Conservation (phyloP, 306 rosid genomes). For the Trifolium pratense region DNA sequence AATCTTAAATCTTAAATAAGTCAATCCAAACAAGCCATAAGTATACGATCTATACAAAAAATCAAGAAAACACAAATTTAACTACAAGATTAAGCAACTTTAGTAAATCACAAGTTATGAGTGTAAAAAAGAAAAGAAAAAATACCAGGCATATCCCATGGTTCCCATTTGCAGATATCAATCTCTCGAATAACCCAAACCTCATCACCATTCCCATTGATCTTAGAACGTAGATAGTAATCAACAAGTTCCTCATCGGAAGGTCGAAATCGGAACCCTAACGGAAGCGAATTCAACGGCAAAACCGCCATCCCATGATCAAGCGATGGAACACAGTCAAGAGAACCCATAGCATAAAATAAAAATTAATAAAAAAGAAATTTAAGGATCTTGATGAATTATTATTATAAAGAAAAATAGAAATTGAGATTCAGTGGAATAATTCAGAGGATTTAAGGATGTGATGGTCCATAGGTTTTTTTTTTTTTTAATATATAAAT, state of each 20-base stretch:
- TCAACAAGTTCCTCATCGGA: conserved; percentile 84
- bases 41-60: not conserved
- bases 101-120: conserved; percentile 8
- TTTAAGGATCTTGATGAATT: not conserved
- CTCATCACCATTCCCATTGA: conserved; percentile 68
- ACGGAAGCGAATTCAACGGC: conserved; percentile 64
- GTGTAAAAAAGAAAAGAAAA: not conserved
- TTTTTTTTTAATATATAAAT: not conserved
- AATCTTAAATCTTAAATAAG: not conserved
- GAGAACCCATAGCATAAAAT: conserved; percentile 32
- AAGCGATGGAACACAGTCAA: conserved; percentile 13
- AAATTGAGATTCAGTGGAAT: conserved; percentile 42
- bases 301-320: conserved; percentile 52
- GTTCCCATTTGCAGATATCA: conserved; percentile 95
- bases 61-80: too few species aligned
- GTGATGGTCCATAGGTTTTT: conserved; percentile 43
- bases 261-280: conserved; percentile 92
- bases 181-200: conserved; percentile 88
- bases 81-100: not conserved
- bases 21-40: not conserved
- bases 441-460: conserved; percentile 35
- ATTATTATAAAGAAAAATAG: conserved; percentile 30
- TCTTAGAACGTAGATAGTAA: conserved; percentile 74
- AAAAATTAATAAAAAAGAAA: not conserved
- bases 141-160: conserved; percentile 96